A percentile compares a stretch with the other conserved stretches of the same genome.
These are phyloP conservation scores for Suhomyces prunicola DNA, from an alignment of 805 yeast genomes.

Conservation along the genomic window DNA sequence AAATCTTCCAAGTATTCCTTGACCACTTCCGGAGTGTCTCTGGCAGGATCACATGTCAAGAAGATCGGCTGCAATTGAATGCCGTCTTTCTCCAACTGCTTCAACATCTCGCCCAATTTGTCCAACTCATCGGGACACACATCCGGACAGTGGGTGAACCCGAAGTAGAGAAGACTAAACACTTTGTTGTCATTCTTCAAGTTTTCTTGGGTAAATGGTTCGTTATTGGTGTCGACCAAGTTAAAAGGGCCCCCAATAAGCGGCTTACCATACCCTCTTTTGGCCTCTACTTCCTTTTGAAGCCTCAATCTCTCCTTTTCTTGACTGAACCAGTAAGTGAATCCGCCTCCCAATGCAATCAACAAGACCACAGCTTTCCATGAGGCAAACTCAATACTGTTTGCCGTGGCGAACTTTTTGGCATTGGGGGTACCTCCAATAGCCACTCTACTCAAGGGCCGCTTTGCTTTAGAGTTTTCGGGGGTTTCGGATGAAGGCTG, in stretches of 20 bases:
- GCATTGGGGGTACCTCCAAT: constrained; percentile 54
- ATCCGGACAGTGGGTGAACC: constrained; percentile 97
- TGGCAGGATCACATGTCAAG: constrained; percentile 94
- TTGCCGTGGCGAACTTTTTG: constrained; percentile 35
- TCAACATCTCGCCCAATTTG: constrained; percentile 73
- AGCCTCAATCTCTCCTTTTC: constrained; percentile 75
- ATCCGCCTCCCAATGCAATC: constrained; percentile 64
- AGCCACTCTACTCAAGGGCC: constrained; percentile 79
- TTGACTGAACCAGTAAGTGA: constrained; percentile 65
- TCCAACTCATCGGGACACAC: constrained; percentile 98
- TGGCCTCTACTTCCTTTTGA: constrained; percentile 77
- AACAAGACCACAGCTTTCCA: constrained; percentile 81
- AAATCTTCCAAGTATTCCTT: constrained; percentile 83
- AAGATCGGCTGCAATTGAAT: constrained; percentile 79
- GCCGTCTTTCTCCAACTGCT: constrained; percentile 48
- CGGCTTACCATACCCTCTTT: constrained; percentile 89
- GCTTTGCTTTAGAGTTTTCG: constrained; percentile 21
- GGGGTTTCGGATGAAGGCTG: not conserved
- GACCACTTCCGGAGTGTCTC: constrained; percentile 85
- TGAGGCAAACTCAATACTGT: constrained; percentile 66
- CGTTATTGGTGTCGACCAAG: constrained; percentile 66
- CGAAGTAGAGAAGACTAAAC: constrained; percentile 87
- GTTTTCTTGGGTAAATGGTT: constrained; percentile 72
- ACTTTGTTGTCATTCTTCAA: constrained; percentile 57
- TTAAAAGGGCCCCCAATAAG: constrained; percentile 88